Base-by-base conservation (phyloP, 2,329 filamentous ascomycete species). In the Diplocarpon mali region DNA sequence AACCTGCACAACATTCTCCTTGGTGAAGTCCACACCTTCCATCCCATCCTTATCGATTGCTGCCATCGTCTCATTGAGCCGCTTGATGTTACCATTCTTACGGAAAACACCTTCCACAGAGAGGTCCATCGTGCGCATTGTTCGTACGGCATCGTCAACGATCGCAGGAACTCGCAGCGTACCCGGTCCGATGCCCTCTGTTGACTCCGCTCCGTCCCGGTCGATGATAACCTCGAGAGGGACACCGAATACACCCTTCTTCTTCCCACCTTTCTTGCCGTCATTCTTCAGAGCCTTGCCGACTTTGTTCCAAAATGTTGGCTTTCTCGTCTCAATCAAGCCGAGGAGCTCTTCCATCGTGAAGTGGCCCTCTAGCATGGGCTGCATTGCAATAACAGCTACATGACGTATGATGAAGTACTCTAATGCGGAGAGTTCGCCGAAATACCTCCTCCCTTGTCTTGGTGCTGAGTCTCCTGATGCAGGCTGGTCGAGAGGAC, bases 111-210 rank as follows among this genome's bases (percentile, higher is more conserved):
- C 92, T 65, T 98, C 92, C 1, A 98, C 87, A 1, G 90, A 96
- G 69, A 98, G 88, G 64, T 98, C 92, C 87, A 98, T 96, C 65
- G 90, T 92, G 57, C 89, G 81, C 86, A 98, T 95, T 11, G 89
- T 88, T 3, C 85, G 84, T 31, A 98, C 83, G 39, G 90, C 81
- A 61, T 95, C 90, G 59, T 96, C 90, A n/a, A 98, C 76, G 42
- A 98, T 72, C n/a, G 87, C 85, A 2, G 92, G 92, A 35, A 98
- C 86, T 42, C 87, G 83, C 45, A 98, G 72, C 12, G 87, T 83
- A 14, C 89, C 90, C 10, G 92, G 89, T 0, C 92, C 92, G 49
- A 98, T 86, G 30, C 92, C 92, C 62, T 96, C 88, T 1, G 89
- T 96, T n/a, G 89, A 96, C 60, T 98, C 92, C 34, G 92, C 90